Percentiles rank a stretch among this genome's conserved stretches.
phyloP scores from a whole-genome alignment of 2,329 filamentous ascomycete species.

The Lachnellula arida region DNA sequence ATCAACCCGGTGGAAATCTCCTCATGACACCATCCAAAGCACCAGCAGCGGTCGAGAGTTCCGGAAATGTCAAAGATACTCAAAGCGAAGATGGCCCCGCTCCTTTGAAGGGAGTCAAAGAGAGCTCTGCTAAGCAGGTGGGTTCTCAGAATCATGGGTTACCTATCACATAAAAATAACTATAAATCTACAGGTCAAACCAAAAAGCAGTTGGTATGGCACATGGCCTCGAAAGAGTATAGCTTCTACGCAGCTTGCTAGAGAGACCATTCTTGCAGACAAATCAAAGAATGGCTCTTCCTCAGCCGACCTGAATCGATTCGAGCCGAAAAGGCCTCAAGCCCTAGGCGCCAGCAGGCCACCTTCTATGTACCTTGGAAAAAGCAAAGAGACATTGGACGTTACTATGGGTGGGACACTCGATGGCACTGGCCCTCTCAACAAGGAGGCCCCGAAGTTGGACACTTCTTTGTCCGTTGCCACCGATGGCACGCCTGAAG shows the following conservation, averaged over 20 bases:
- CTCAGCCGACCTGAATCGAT: constrained; percentile 25
- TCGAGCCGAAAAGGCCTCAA: constrained; percentile 24
- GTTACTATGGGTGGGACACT: constrained; percentile 26
- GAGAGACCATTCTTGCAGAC: constrained; percentile 55
- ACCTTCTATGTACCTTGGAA: constrained; percentile 31
- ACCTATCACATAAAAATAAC: constrained; percentile 3
- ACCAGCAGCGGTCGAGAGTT: background rate
- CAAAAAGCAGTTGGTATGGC: constrained; percentile 53
- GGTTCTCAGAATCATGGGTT: background rate
- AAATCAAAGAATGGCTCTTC: constrained; percentile 26
- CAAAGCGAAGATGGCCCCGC: constrained; percentile 8
- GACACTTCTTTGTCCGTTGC: background rate
- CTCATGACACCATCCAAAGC: background rate
- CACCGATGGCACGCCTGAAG: background rate
- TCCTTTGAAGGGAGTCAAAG: constrained; percentile 11
- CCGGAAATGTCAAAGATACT: constrained; percentile 4
- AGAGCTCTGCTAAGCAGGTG: constrained; percentile 12
- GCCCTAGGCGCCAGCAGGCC: constrained; percentile 20
- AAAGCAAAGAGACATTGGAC: constrained; percentile 32
- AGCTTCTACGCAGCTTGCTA: constrained; percentile 55
- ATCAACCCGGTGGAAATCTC: background rate
- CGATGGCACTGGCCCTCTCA: constrained; percentile 3
- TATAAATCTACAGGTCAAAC: constrained; percentile 17
- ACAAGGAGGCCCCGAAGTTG: background rate
- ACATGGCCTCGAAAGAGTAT: constrained; percentile 56